These are phyloP conservation scores for Cyberlindnera suaveolens DNA, from an alignment of 805 yeast genomes.

Conservation along the genomic window DNA sequence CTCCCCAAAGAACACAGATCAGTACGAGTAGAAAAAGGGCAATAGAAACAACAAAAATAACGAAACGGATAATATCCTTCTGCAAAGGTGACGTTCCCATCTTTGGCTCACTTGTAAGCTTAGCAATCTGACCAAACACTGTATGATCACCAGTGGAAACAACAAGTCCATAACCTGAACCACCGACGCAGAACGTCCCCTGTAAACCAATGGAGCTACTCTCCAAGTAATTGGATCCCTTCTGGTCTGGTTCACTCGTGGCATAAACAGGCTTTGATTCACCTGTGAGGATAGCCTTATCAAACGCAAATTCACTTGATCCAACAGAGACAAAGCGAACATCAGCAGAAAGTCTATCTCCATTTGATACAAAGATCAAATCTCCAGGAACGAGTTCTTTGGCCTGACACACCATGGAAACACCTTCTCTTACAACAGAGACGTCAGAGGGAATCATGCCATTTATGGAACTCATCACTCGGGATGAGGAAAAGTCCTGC, in stretches of 20 bases:
- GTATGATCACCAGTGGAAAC: conserved; percentile 39
- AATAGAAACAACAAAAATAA: conserved; percentile 22
- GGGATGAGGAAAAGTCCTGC: conserved; percentile 42
- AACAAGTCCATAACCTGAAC: conserved; percentile 38
- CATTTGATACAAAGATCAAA: conserved; percentile 30
- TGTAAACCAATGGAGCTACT: conserved; percentile 38
- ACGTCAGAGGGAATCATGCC: conserved; percentile 36
- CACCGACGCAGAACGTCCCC: conserved; percentile 39
- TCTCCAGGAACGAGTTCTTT: conserved; percentile 40
- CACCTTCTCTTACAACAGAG: conserved; percentile 32
- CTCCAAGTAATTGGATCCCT: conserved; percentile 36
- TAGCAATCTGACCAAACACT: conserved; percentile 41
- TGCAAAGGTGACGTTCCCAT: conserved; percentile 37
- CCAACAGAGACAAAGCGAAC: conserved; percentile 31
- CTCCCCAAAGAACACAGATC: conserved; percentile 36
- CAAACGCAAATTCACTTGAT: conserved; percentile 36
- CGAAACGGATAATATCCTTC: conserved; percentile 34
- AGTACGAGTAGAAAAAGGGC: conserved; percentile 27
- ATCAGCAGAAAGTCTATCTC: conserved; percentile 43
- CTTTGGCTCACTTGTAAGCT: conserved; percentile 34
- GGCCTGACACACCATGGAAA: conserved; percentile 24
- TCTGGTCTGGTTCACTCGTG: conserved; percentile 22
- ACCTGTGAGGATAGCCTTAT: conserved; percentile 43
- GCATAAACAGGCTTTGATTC: conserved; percentile 38
- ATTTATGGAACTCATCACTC: conserved; percentile 42